Conservation (phyloP, 139 green algal genomes). For the Coccomyxa sp. region DNA sequence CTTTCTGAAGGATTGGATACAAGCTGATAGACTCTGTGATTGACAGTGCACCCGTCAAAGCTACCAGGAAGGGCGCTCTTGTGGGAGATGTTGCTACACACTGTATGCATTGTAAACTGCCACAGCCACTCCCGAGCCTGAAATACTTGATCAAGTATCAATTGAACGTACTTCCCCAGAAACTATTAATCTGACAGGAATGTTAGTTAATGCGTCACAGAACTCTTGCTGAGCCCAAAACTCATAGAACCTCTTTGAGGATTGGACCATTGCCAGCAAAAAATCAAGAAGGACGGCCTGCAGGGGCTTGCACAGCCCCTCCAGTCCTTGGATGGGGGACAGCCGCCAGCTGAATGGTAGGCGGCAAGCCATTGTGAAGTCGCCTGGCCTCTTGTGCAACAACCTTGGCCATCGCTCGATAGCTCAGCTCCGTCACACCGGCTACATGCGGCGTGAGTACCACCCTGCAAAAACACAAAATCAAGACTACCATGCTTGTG, state of each 20-base stretch:
- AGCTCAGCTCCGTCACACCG: conserved; percentile 58
- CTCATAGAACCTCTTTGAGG: not conserved
- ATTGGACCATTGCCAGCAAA: not conserved
- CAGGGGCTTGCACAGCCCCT: not conserved
- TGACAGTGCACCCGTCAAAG: not conserved
- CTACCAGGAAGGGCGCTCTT: not conserved
- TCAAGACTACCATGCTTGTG: not conserved
- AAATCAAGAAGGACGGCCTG: not conserved
- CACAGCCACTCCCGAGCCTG: not conserved
- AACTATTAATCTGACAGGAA: not conserved
- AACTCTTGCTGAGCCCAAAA: too few relatives aligned
- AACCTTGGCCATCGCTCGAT: conserved; percentile 53
- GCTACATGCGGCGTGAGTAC: conserved; percentile 62
- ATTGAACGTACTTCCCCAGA: not conserved
- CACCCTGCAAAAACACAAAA: conserved; percentile 13
- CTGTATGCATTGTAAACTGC: not conserved
- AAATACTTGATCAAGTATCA: too few relatives aligned
- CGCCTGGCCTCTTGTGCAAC: conserved; percentile 29
- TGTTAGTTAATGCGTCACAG: not conserved
- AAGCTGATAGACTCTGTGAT: not conserved
- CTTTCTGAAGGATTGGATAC: not conserved
- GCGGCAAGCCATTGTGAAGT: conserved; percentile 6
- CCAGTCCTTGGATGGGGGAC: not conserved
- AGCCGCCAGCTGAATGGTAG: not conserved
- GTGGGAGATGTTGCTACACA: not conserved